Evolutionary conservation across 208 protist genomes (phyloP).

Genomic region (Angomonas deanei): DNA sequence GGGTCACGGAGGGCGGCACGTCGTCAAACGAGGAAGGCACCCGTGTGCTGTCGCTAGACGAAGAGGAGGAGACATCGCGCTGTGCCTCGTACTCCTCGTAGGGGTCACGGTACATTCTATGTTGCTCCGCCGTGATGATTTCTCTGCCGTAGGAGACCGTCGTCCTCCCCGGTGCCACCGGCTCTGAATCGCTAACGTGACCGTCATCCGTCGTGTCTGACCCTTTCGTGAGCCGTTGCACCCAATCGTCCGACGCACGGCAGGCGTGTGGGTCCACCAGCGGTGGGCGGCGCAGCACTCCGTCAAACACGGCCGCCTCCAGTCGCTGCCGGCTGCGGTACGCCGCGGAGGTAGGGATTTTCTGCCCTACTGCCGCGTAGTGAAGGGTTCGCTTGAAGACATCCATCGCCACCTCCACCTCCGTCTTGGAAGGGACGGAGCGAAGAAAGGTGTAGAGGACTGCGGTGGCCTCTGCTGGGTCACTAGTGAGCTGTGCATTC

Average conservation of each 20-base stretch:
- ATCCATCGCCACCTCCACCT: conserved; percentile 40
- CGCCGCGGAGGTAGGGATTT: conserved; percentile 2
- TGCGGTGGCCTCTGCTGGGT: conserved; percentile 43
- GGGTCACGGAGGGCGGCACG: background rate
- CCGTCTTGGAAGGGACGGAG: conserved; percentile 39
- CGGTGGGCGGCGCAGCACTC: conserved; percentile 34
- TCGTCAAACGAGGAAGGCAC: no score
- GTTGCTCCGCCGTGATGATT: background rate
- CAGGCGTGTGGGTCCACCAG: conserved; percentile 31
- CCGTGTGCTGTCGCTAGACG: no score
- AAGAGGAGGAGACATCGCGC: background rate
- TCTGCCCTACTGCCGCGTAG: conserved; percentile 10
- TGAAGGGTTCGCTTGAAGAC: conserved; percentile 39
- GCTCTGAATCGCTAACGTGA: background rate
- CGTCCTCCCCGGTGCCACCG: background rate
- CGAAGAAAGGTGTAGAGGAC: conserved; percentile 81
- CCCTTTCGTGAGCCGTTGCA: background rate
- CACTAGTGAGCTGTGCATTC: conserved; percentile 32
- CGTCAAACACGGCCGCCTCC: conserved; percentile 33
- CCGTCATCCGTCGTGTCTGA: background rate
- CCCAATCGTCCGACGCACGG: conserved; percentile 13
- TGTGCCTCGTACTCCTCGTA: background rate
- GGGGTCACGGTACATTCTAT: background rate
- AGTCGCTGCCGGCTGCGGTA: conserved; percentile 31
- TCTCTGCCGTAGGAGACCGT: background rate